Evolutionary conservation across 108 stramenopile genomes (phyloP), one percentile per base, ranked within the genome.

Genomic region (Cyclotella choctawhatcheeana): DNA sequence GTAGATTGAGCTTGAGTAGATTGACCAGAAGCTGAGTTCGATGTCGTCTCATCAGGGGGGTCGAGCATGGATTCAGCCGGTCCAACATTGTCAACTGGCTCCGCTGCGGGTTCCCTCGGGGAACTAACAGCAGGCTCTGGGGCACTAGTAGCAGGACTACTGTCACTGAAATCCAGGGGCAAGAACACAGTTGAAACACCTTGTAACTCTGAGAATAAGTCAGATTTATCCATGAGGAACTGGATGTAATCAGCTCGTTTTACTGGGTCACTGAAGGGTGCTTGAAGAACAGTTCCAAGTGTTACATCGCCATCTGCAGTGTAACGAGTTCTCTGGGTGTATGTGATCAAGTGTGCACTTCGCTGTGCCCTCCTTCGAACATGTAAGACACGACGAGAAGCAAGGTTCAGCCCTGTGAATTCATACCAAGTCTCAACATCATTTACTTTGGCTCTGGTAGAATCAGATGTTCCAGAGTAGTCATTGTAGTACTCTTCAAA

Each of bases 321-420:
- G 54, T 50, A 71, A 7, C 58, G 52, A 16, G 35, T 72, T 30
- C 54, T 71, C 40, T 79, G 77, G 3, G 64, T 58, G 70, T 71
- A 79, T n/a, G 70, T 72, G 45, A 79, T 44, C 13, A 79, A 64
- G 30, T 66, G 71, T 22, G 77, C 70, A 51, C 10, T 40, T 5
- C 29, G 22, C 25, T 44, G 20, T 10, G 55, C 8, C 24, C 40
- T 67, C 21, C 74, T 66, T 5, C 50, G 56, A 21, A 20, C 43
- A 14, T 53, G 35, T n/a, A 71, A 22, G 2, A 1, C 26, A 25
- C 66, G 66, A n/a, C 44, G 43, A 37, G 58, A 22, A 3, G 65
- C 35, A 25, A 60, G 44, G 43, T 58, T 74, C 55, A 74, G 35
- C 18, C 26, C 63, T 18, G 65, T 72, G 26, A 66, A 64, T n/a